A percentile compares a stretch with the other conserved stretches of the same genome.
Evolutionary conservation across 2,329 filamentous ascomycete genomes (phyloP).

Genomic region (Mollisiaceae sp.): DNA sequence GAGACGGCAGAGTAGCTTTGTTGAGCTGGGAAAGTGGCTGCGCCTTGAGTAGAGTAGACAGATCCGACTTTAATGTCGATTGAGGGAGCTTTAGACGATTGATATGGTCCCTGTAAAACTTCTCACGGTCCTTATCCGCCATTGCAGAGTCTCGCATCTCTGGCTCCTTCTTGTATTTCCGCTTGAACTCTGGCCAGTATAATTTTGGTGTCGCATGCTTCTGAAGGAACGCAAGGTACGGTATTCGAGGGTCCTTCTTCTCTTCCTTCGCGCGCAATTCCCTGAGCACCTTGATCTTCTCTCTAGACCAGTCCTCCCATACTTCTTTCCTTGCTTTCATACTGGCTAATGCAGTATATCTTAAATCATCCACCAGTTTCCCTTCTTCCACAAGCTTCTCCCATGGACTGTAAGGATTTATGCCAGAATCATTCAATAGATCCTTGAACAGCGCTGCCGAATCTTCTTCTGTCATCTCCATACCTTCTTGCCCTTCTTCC

Average conservation of each 20-base stretch:
- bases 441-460: constrained; percentile 81
- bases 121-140: constrained; percentile 78
- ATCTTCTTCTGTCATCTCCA: constrained; percentile 76
- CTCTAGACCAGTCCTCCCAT: constrained; percentile 9
- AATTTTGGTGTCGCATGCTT: constrained; percentile 86
- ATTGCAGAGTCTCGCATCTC: constrained; percentile 78
- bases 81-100: constrained; percentile 68
- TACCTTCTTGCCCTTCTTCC: constrained; percentile 74
- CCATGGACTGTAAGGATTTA: constrained; percentile 91
- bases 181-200: constrained; percentile 96
- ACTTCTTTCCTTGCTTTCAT: constrained; percentile 76
- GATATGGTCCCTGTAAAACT: constrained; percentile 77
- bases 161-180: constrained; percentile 83
- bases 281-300: constrained; percentile 72
- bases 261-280: constrained; percentile 75
- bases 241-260: constrained; percentile 81
- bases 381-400: constrained; percentile 86
- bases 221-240: constrained; percentile 82
- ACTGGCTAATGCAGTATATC: constrained; percentile 83
- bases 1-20: constrained; percentile 58
- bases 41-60: constrained; percentile 67
- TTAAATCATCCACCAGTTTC: constrained; percentile 79
- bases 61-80: constrained; percentile 70
- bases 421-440: constrained; percentile 78
- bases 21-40: constrained; percentile 65